Percentiles rank a stretch among this genome's conserved stretches.
Conservation (phyloP, 805 yeast genomes). For the Saccharomyces paradoxus region DNA sequence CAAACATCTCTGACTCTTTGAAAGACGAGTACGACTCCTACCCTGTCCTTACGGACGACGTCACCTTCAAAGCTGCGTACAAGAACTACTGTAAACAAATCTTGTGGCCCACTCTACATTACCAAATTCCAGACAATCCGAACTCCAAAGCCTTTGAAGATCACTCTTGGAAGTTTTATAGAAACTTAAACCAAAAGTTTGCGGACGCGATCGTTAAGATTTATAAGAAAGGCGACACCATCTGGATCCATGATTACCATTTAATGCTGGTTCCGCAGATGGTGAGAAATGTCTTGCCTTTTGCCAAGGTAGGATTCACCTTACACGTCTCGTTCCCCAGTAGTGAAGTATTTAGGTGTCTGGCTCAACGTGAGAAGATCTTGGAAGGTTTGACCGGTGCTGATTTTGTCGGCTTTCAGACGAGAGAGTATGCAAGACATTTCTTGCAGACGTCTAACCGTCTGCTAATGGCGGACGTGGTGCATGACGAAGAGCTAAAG, state of each 20-base stretch:
- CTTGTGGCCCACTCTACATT: conserved; percentile 90
- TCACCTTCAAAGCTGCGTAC: conserved; percentile 83
- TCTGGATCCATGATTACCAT: conserved; percentile 96
- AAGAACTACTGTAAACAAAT: conserved; percentile 88
- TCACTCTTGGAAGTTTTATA: conserved; percentile 86
- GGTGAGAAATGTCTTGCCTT: conserved; percentile 67
- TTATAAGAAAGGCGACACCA: conserved; percentile 66
- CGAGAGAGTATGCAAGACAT: conserved; percentile 87
- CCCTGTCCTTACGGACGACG: conserved; percentile 68
- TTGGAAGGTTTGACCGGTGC: conserved; percentile 84
- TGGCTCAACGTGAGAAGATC: conserved; percentile 75
- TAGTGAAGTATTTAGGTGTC: conserved; percentile 86
- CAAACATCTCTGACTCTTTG: conserved; percentile 44
- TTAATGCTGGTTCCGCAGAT: conserved; percentile 76
- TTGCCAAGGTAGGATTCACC: conserved; percentile 85
- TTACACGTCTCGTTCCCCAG: conserved; percentile 93
- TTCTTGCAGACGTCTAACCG: conserved; percentile 86
- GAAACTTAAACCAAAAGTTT: conserved; percentile 61
- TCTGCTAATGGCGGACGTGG: conserved; percentile 74
- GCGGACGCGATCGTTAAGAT: conserved; percentile 65
- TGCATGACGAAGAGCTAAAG: conserved; percentile 47
- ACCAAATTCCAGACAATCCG: conserved; percentile 93
- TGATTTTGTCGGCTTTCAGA: conserved; percentile 81
- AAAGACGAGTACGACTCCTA: conserved; percentile 44
- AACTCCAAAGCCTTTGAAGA: conserved; percentile 91